phyloP scores from a whole-genome alignment of 2,329 filamentous ascomycete genomes.

The Xenosphaeropsis pyriputrescens region DNA sequence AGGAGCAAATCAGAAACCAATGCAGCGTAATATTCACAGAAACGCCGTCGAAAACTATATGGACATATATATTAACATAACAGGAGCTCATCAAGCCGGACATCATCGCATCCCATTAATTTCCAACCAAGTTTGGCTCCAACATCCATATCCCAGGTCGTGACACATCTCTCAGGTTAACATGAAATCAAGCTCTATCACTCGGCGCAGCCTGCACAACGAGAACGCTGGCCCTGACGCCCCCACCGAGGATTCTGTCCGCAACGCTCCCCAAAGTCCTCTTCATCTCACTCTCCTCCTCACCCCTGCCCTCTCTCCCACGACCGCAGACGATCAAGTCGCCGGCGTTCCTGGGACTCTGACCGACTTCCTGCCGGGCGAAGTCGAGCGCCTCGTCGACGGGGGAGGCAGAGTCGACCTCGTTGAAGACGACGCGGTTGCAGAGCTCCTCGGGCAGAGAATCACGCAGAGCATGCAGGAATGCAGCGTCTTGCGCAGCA shows the following conservation, averaged over 20 bases:
- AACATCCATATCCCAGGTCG: too few relatives aligned
- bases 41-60: too few relatives aligned
- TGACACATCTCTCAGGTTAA: too few relatives aligned
- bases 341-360: slow-evolving; percentile 48
- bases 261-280: slow-evolving; percentile 44
- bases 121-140: too few relatives aligned
- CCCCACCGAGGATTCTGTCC: slow-evolving; percentile 40
- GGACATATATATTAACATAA: too few relatives aligned
- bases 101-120: too few relatives aligned
- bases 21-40: too few relatives aligned
- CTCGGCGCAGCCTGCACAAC: slow-evolving; percentile 43
- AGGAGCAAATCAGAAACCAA: too few relatives aligned
- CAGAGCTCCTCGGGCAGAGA: slow-evolving; percentile 35
- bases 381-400: slow-evolving; percentile 27
- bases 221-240: slow-evolving; percentile 51
- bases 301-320: slow-evolving; percentile 10
- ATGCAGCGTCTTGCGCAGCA: slow-evolving; percentile 22
- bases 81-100: too few relatives aligned
- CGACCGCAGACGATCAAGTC: slow-evolving; percentile 57
- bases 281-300: slow-evolving; percentile 24
- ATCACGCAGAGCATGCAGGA: slow-evolving; percentile 40
- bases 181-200: neutral
- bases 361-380: slow-evolving; percentile 44
- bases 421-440: slow-evolving; percentile 41
- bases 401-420: slow-evolving; percentile 25